Evolutionary conservation across 441 rosid species (phyloP), one percentile per base, ranked within the genome.

Genomic region (Eruca vesicaria): DNA sequence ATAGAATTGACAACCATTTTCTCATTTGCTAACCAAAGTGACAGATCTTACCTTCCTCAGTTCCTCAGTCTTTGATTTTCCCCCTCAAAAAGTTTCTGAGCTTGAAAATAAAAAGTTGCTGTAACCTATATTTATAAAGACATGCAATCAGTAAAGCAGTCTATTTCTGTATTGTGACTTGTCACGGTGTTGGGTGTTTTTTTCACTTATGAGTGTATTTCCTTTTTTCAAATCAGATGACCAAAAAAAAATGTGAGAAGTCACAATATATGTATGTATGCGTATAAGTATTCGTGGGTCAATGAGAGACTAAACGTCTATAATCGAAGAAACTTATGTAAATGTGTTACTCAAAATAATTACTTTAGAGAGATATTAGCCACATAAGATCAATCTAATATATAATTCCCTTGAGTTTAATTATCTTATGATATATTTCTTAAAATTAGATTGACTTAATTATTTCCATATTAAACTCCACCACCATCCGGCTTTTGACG

Each of bases 11-110:
- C 80, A 65, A 52, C 36, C 72, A 71, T 58, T 65, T 33, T 23
- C 62, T 65, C 63, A 71, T 6, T 16, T 64, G 63, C 80, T 76
- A 58, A 65, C 68, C 76, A 77, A 71, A 33, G 80, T 77, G 76
- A 65, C 76, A 58, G 6, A 59, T 64, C 70, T 41, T 70, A 76
- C 75, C 66, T 71, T 58, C 75, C 66, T 71, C 45, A 68, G 74
- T 68, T 75, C 67, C 60, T 41, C 36, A 69, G 66, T 63, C 72
- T 26, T 65, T 50, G 76, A 58, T 71, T 65, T 50, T 23, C 9
- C 31, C 58, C 70, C 67, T 56, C 26, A 18, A 9, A 45, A 69
- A 57, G 72, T 58, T 65, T 64, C 72, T 77, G 72, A 77, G 72
- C 63, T 45, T 71, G 64, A 43, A 75, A 53, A 19, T 45, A 48